Percentiles rank a stretch among this genome's conserved stretches.
Conservation (phyloP, 2,329 filamentous ascomycete species). For the Colletotrichum sp. region DNA sequence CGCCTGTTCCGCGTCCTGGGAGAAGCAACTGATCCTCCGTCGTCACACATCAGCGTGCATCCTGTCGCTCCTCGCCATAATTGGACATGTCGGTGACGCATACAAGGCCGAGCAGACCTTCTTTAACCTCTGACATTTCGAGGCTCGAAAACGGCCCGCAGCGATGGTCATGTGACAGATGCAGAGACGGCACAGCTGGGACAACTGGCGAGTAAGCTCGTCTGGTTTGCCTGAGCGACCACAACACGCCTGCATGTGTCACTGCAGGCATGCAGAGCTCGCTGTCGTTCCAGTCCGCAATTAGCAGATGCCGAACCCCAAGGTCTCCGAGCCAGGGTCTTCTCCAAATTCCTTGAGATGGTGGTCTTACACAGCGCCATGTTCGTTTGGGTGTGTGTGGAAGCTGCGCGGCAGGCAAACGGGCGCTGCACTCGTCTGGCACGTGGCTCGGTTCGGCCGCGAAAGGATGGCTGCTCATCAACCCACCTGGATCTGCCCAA, state of each 20-base stretch:
- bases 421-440: background rate
- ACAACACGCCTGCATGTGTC: background rate
- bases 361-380: background rate
- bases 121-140: background rate
- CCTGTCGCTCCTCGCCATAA: background rate
- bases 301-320: background rate
- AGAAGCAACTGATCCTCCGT: slow-evolving; percentile 12
- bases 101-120: background rate
- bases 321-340: background rate
- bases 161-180: background rate
- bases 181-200: background rate
- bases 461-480: background rate
- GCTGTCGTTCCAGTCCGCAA: background rate
- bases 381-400: background rate
- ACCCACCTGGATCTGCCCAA: background rate
- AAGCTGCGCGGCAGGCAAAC: background rate
- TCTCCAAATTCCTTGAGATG: background rate
- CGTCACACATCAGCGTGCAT: background rate
- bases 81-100: background rate
- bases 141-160: background rate
- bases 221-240: background rate
- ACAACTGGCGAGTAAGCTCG: background rate
- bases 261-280: background rate
- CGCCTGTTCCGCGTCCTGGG: slow-evolving; percentile 4
- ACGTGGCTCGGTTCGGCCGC: background rate